Conservation (phyloP, 2,329 filamentous ascomycete species). For the Fusarium sp. region DNA sequence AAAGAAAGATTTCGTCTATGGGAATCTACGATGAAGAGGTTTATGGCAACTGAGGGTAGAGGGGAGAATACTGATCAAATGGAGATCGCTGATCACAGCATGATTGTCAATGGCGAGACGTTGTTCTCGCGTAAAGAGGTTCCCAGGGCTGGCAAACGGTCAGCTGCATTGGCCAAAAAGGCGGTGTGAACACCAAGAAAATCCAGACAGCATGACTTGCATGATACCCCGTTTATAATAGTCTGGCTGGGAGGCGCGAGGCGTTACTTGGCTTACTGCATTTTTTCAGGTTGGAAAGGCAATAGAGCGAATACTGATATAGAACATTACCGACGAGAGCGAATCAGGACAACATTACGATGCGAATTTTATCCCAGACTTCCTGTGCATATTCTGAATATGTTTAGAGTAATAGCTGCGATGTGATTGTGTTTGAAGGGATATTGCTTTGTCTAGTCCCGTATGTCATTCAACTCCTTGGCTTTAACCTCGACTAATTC, state of each 20-base stretch:
- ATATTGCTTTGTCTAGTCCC: background rate
- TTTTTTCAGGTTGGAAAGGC: background rate
- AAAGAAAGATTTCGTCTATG: slow-evolving; percentile 70
- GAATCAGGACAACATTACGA: slow-evolving; percentile 9
- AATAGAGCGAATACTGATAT: slow-evolving; percentile 14
- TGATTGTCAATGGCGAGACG: slow-evolving; percentile 72
- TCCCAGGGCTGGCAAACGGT: slow-evolving; percentile 60
- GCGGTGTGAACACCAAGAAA: slow-evolving; percentile 16
- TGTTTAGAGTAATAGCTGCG: background rate
- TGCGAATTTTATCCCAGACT: background rate
- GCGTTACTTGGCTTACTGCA: slow-evolving; percentile 26
- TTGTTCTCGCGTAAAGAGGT: slow-evolving; percentile 66
- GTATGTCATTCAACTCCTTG: background rate
- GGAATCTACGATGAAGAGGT: slow-evolving; percentile 71
- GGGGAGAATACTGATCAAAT: slow-evolving; percentile 54
- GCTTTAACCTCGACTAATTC: background rate
- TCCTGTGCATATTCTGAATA: background rate
- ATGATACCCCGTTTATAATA: slow-evolving; percentile 34
- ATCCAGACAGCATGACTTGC: slow-evolving; percentile 3
- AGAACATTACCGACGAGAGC: slow-evolving; percentile 8
- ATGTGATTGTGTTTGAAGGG: background rate
- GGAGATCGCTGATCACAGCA: slow-evolving; percentile 72
- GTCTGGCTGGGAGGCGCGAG: slow-evolving; percentile 23
- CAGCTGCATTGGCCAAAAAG: slow-evolving; percentile 46
- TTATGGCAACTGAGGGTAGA: slow-evolving; percentile 56